These are phyloP conservation scores for Gossypium turneri DNA, from an alignment of 345 rosid genomes.

Conservation along the genomic window DNA sequence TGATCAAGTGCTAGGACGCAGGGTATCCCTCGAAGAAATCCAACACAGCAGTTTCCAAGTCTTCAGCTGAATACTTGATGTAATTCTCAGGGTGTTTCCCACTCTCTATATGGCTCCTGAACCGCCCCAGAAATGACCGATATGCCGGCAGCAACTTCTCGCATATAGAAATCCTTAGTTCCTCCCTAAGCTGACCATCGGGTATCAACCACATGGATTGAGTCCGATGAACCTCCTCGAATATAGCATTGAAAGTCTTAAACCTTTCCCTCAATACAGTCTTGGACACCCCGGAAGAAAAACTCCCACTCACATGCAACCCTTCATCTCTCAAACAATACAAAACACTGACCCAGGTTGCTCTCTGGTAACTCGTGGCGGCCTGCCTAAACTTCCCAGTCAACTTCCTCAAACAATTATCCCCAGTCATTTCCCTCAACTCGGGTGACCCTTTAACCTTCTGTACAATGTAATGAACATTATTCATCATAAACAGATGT, in stretches of 20 bases:
- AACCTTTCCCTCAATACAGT: slow-evolving; percentile 85
- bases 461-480: slow-evolving; percentile 83
- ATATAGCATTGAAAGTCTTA: slow-evolving; percentile 78
- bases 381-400: slow-evolving; percentile 73
- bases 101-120: slow-evolving; percentile 85
- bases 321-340: slow-evolving; percentile 89
- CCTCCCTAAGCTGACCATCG: slow-evolving; percentile 80
- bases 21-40: slow-evolving; percentile 93
- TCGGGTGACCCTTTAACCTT: slow-evolving; percentile 80
- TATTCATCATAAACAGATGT: slow-evolving; percentile 87
- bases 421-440: slow-evolving; percentile 85
- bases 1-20: slow-evolving; percentile 67
- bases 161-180: slow-evolving; percentile 76
- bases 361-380: slow-evolving; percentile 78
- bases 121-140: slow-evolving; percentile 87
- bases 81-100: slow-evolving; percentile 94
- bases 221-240: slow-evolving; percentile 86
- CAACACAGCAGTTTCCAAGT: slow-evolving; percentile 72
- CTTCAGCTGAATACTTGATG: slow-evolving; percentile 82
- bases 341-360: slow-evolving; percentile 80
- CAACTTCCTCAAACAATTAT: slow-evolving; percentile 66
- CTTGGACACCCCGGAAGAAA: slow-evolving; percentile 84
- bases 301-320: slow-evolving; percentile 71
- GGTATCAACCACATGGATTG: slow-evolving; percentile 81
- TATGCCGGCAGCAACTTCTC: slow-evolving; percentile 91